Percentiles rank a stretch among this genome's conserved stretches.
Conservation (phyloP, 148 eudicot genomes). For the Rhododendron molle region DNA sequence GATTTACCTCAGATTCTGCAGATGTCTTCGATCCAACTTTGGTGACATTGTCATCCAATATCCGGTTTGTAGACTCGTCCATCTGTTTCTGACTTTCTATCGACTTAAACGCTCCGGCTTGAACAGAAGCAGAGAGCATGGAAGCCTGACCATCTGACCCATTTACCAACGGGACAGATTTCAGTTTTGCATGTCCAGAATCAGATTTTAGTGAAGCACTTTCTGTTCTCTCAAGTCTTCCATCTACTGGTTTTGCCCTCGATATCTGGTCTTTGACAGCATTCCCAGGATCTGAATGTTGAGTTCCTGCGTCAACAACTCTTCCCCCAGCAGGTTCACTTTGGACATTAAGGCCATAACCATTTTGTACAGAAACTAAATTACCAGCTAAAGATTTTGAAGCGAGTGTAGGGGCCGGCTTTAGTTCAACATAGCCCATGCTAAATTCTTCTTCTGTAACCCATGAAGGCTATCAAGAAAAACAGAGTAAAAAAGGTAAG, state of each 20-base stretch:
- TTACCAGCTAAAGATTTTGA: constrained; percentile 46
- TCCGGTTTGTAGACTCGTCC: constrained; percentile 48
- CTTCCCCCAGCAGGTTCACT: constrained; percentile 52
- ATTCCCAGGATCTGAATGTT: constrained; percentile 46
- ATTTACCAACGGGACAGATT: constrained; percentile 39
- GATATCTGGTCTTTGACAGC: constrained; percentile 39
- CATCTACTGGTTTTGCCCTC: constrained; percentile 54
- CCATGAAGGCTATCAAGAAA: constrained; percentile 69
- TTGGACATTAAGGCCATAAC: constrained; percentile 32
- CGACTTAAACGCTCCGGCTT: constrained; percentile 30
- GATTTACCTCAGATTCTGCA: constrained; percentile 62
- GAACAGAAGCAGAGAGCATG: constrained; percentile 20
- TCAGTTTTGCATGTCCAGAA: constrained; percentile 32
- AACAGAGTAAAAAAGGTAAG: neutral
- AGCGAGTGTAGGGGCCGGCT: constrained; percentile 55
- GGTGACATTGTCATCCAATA: constrained; percentile 43
- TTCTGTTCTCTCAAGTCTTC: constrained; percentile 48
- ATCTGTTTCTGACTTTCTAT: constrained; percentile 50
- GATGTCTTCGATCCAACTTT: constrained; percentile 38
- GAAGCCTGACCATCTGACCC: constrained; percentile 47
- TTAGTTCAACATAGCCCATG: constrained; percentile 87
- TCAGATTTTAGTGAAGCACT: constrained; percentile 35
- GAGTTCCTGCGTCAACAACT: constrained; percentile 44
- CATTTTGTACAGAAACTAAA: constrained; percentile 23
- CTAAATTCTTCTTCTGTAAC: constrained; percentile 97